Evolutionary conservation across 2,329 filamentous ascomycete species (phyloP).

Genomic region (Colletotrichum sp.): DNA sequence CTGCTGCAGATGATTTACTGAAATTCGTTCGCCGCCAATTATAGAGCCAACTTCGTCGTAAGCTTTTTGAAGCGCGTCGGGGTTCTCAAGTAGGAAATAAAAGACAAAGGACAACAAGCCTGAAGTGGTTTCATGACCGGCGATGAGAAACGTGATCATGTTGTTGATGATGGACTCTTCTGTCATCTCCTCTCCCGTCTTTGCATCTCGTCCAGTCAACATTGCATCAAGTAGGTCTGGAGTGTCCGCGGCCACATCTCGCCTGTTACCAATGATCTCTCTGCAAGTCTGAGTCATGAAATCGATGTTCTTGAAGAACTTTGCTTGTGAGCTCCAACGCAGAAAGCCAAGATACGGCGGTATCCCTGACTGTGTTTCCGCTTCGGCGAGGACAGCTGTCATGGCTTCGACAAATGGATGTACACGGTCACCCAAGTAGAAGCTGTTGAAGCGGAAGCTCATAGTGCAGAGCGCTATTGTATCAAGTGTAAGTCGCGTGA

Average conservation of each 20-base stretch:
- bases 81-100: neutral
- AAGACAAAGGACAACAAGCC: accelerated
- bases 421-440: neutral
- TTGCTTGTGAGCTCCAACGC: neutral
- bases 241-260: neutral
- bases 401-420: neutral
- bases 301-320: neutral
- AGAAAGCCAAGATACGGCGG: neutral
- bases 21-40: accelerated
- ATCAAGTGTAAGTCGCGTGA: neutral
- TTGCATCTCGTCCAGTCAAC: neutral
- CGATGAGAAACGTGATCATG: neutral
- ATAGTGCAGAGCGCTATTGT: neutral
- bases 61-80: accelerated
- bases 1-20: neutral
- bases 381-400: neutral
- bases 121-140: neutral
- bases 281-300: neutral
- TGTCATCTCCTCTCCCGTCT: neutral
- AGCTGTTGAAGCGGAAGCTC: neutral
- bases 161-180: neutral
- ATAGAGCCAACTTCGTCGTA: neutral
- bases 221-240: neutral
- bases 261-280: neutral
- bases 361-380: neutral